Evolutionary conservation across 2,329 filamentous ascomycete genomes (phyloP), one percentile per base, ranked within the genome.

Genomic region (Fusarium anthophilum): DNA sequence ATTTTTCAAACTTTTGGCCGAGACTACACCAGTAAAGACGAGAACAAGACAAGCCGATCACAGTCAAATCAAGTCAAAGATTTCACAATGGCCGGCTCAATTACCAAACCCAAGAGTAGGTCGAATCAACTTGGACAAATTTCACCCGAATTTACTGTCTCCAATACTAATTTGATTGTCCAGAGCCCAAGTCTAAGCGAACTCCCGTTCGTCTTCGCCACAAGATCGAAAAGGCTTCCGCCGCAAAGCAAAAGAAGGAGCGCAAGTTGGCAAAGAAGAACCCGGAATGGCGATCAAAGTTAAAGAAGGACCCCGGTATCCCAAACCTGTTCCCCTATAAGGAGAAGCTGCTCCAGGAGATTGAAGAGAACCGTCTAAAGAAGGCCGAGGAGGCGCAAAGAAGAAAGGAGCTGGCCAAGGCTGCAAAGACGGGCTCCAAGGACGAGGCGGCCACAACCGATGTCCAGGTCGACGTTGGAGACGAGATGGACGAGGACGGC

Each of bases 241-340:
- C 90, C 47, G 92, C 94, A 72, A 99, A 99, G 87, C 94, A 98
- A 85, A 91, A 92, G 81, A 99, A 99, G 85, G 86, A 91, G 71
- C 92, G 91, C 81, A 98, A 98, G 87, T 87, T 91, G 64, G 94
- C 93, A 63, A 98, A 98, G 87, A 95, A 97, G 90, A 98, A 98
- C 83, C 96, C 96, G 39, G 91, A 98, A 94, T 98, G 96, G 95
- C 91, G 93, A 77, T 95, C 94, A 68, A 94, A 95, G 83, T 82
- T 98, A 77, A 98, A 98, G 90, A 99, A 98, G 86, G 96, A 99
- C 79, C 96, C 96, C 30, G 96, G 96, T 55, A 98, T 99, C 72
- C 96, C 96, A 45, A 99, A 98, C 81, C 86, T 98, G 41, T 99
- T 98, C 85, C 96, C 96, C 2, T 98, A 96, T 88, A 99, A 99